These are phyloP conservation scores for Leucoagaricus sp. DNA, from an alignment of 1,284 basidiomycete genomes.

Conservation along the genomic window DNA sequence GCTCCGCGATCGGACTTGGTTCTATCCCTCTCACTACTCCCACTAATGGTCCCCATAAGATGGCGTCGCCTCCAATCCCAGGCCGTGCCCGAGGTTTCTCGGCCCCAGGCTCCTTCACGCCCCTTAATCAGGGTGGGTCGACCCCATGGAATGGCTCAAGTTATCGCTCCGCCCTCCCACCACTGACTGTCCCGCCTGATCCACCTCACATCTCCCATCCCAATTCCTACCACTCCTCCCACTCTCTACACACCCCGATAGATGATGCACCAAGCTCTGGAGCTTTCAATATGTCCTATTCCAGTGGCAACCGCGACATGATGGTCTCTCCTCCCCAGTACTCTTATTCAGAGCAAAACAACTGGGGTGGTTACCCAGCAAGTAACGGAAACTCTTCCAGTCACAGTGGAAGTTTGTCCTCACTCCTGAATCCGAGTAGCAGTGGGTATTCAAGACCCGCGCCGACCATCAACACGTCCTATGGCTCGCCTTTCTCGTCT, in stretches of 20 bases:
- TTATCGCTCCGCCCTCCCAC: constrained; percentile 69
- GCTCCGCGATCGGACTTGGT: constrained; percentile 67
- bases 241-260: constrained; percentile 58
- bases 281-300: constrained; percentile 56
- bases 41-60: constrained; percentile 39
- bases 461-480: constrained; percentile 70
- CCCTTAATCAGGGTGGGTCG: constrained; percentile 56
- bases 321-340: constrained; percentile 59
- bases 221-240: constrained; percentile 58
- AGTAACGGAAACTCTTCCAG: constrained; percentile 51
- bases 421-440: constrained; percentile 73
- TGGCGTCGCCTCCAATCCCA: constrained; percentile 35
- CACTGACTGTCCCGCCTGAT: constrained; percentile 79
- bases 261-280: constrained; percentile 65
- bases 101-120: constrained; percentile 75
- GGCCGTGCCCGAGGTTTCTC: constrained; percentile 77
- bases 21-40: constrained; percentile 63
- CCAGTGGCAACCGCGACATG: constrained; percentile 43
- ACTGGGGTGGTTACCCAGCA: constrained; percentile 55
- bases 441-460: constrained; percentile 60
- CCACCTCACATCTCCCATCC: constrained; percentile 58
- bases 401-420: constrained; percentile 74
- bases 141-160: constrained; percentile 57
- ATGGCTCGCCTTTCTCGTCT: constrained; percentile 63
- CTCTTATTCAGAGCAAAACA: constrained; percentile 52